Evolutionary conservation across 225 moss, liverwort and hornwort species (phyloP).

Genomic region (Pseudisothecium myosuroides): DNA sequence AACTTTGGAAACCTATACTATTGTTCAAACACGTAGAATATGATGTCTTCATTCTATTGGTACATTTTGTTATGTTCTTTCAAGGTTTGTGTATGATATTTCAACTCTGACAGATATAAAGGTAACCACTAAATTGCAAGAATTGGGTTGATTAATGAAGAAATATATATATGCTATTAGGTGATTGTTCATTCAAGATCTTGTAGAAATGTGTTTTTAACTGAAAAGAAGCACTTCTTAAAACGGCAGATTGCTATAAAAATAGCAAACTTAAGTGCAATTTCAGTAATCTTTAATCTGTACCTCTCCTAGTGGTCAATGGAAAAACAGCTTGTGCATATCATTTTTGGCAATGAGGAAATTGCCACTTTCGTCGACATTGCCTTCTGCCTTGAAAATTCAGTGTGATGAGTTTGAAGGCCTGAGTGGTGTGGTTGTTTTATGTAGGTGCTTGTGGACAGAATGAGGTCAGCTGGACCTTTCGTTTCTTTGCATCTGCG

Average conservation of each 20-base stretch:
- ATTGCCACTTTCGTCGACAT: background rate
- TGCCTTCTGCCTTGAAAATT: background rate
- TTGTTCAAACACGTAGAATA: background rate
- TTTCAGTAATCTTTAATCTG: background rate
- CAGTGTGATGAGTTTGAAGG: background rate
- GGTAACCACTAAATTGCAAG: background rate
- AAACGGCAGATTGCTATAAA: too few relatives aligned
- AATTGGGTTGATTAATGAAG: background rate
- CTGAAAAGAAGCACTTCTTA: background rate
- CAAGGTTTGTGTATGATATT: background rate
- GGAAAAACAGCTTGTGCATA: background rate
- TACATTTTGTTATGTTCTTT: background rate
- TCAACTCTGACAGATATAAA: too few relatives aligned
- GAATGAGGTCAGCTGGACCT: constrained; percentile 67
- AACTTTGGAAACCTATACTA: background rate
- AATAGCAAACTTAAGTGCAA: background rate
- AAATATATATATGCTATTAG: background rate
- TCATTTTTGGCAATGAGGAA: background rate
- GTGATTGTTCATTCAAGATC: background rate
- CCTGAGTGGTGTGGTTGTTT: background rate
- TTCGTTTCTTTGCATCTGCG: constrained; percentile 87
- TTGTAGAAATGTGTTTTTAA: background rate
- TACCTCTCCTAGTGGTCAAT: background rate
- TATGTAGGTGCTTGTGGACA: constrained; percentile 76
- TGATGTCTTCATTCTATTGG: background rate